Conservation (phyloP, 139 green algal species). For the Ostreobium quekettii region DNA sequence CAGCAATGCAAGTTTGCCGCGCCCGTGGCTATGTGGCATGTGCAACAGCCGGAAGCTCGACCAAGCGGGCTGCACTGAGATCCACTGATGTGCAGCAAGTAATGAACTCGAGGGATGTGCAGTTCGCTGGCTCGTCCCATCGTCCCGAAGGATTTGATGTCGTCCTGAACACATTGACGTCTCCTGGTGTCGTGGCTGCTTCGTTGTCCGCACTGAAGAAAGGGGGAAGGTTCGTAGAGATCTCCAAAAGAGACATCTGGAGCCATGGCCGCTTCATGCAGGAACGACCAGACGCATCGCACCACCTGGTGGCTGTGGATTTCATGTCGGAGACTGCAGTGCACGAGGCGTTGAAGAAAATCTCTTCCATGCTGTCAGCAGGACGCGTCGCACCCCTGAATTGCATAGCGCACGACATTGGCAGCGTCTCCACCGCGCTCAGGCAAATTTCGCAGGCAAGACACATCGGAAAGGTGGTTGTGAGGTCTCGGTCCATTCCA, state of each 20-base stretch:
- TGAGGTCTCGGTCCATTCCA: slow-evolving; percentile 19
- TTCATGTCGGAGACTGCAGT: slow-evolving; percentile 59
- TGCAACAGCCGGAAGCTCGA: slow-evolving; percentile 53
- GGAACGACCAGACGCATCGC: slow-evolving; percentile 66
- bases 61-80: slow-evolving; percentile 63
- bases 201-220: slow-evolving; percentile 40
- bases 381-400: slow-evolving; percentile 32
- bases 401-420: slow-evolving; percentile 24
- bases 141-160: slow-evolving; percentile 38
- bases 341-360: slow-evolving; percentile 13
- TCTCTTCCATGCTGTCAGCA: slow-evolving; percentile 29
- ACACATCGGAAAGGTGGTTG: slow-evolving; percentile 79
- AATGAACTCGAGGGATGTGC: slow-evolving; percentile 26
- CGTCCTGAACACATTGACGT: slow-evolving; percentile 73
- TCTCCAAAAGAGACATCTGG: slow-evolving; percentile 82
- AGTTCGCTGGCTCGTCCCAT: neutral
- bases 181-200: slow-evolving; percentile 61
- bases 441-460: slow-evolving; percentile 74
- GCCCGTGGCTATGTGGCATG: slow-evolving; percentile 29
- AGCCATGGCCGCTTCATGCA: slow-evolving; percentile 35
- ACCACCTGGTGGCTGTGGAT: slow-evolving; percentile 72
- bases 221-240: slow-evolving; percentile 64
- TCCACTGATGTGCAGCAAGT: slow-evolving; percentile 33
- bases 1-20: slow-evolving; percentile 44
- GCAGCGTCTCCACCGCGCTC: slow-evolving; percentile 38